These are phyloP conservation scores for Solanum boliviense DNA, from an alignment of 257 asterid species.

Conservation along the genomic window DNA sequence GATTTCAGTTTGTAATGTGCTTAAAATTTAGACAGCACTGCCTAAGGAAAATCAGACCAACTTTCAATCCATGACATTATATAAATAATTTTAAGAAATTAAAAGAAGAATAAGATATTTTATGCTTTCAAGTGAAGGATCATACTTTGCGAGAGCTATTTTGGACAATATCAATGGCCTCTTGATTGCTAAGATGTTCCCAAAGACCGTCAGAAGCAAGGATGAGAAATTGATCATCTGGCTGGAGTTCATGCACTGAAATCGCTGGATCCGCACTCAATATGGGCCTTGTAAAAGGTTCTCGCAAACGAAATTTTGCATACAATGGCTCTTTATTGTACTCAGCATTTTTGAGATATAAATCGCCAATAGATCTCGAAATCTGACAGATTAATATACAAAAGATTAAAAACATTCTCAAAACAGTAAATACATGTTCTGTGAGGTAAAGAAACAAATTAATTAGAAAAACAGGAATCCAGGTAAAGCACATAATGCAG, in stretches of 20 bases:
- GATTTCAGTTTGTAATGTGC: not conserved
- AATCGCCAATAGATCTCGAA: slow-evolving; percentile 44
- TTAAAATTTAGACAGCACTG: not conserved
- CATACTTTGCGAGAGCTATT: slow-evolving; percentile 30
- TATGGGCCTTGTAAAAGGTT: slow-evolving; percentile 30
- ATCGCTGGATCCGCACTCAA: slow-evolving; percentile 38
- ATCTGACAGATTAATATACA: slow-evolving; percentile 9
- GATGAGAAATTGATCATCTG: slow-evolving; percentile 37
- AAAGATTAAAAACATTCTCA: not conserved
- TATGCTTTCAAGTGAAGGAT: not conserved
- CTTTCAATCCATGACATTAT: not conserved
- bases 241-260: slow-evolving; percentile 31
- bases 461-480: not conserved
- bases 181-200: slow-evolving; percentile 49
- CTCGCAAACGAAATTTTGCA: slow-evolving; percentile 36
- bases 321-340: slow-evolving; percentile 36
- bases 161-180: slow-evolving; percentile 43
- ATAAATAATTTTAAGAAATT: not conserved
- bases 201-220: slow-evolving; percentile 52
- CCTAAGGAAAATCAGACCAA: not conserved
- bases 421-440: not conserved
- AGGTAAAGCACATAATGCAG: not conserved
- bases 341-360: slow-evolving; percentile 39
- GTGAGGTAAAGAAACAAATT: not conserved
- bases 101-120: not conserved